These are phyloP conservation scores for Podospora pseudopauciseta DNA, from an alignment of 495 filamentous ascomycete species.

Conservation along the genomic window DNA sequence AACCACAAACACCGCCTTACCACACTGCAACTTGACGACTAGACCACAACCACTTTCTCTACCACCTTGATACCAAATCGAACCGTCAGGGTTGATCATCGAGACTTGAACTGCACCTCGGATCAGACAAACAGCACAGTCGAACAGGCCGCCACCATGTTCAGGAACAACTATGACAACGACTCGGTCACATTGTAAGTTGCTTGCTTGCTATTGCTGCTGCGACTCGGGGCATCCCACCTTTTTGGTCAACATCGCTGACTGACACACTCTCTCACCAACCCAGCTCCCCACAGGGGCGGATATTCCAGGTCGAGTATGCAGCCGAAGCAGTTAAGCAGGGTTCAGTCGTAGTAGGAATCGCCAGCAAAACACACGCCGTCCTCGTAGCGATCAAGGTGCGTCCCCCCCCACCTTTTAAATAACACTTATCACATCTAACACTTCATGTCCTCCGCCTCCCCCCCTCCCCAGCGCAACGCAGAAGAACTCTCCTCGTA, in stretches of 20 bases:
- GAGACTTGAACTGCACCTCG: background rate
- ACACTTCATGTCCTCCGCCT: conserved; percentile 8
- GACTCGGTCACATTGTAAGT: conserved; percentile 98
- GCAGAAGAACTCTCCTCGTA: conserved; percentile 99
- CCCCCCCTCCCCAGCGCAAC: conserved; percentile 63
- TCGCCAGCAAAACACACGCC: conserved; percentile 95
- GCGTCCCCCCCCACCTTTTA: conserved; percentile 23
- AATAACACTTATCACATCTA: background rate
- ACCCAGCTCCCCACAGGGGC: conserved; percentile 90
- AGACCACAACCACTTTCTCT: conserved; percentile 4
- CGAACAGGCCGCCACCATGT: conserved; percentile 60
- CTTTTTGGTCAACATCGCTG: conserved; percentile 13
- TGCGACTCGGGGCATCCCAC: conserved; percentile 8
- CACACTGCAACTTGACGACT: conserved; percentile 6
- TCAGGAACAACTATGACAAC: conserved; percentile 99
- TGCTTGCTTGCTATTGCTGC: conserved; percentile 15
- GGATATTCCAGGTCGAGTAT: conserved; percentile 99
- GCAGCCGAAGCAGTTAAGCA: conserved; percentile 98
- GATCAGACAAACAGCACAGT: background rate
- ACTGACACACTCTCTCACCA: background rate
- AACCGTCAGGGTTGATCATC: background rate
- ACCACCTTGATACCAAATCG: background rate
- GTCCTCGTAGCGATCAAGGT: conserved; percentile 97
- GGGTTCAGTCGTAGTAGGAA: conserved; percentile 93
- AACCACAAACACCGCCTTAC: conserved; percentile 14